Base-by-base conservation (phyloP, 306 rosid species). In the Begonia masoniana region DNA sequence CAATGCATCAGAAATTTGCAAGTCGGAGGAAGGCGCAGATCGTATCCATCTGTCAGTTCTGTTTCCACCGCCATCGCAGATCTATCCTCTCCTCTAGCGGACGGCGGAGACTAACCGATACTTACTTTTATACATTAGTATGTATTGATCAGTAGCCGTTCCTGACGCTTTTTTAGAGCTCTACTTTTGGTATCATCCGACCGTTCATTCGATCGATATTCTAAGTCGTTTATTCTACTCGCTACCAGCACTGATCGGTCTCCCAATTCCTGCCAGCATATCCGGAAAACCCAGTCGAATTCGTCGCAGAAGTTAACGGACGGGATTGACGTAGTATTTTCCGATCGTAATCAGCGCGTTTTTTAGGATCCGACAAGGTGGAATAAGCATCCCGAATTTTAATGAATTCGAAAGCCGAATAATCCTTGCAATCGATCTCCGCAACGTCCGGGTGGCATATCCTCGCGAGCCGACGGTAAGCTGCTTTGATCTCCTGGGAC, bases 221-320 rank as follows among this genome's bases (percentile, higher is more conserved):
- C 10, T 15, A 21, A 54, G n/a, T 31, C n/a, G 54, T 47, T 1
- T 71, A 73, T 61, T 71, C 71, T 5, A 64, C 78, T 71, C 73
- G n/a, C 76, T 81, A 89, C 97, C 95, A 89, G 74, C 97, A 89
- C 95, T 89, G 97, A 35, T 89, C 97, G 12, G 97, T 80, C 82
- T 89, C 97, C 97, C 97, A 89, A 36, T 73, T 89, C 72, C 88
- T 81, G 24, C 85, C 36, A 15, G 76, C 43, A 65, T 79, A 83
- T 19, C 94, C 76, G 16, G 92, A 67, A 4, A 60, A 77, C 12
- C 62, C 52, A 3, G 82, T 54, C 7, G 62, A 56, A 62, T 50
- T 41, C 10, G 86, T 16, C 1, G 9, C 26, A 1, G 65, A 51
- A 14, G 57, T 54, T 65, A 78, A 16, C 50, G 92, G 96, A 50